Evolutionary conservation across 345 rosid genomes (phyloP).

Genomic region (Citrus mangshanensis): DNA sequence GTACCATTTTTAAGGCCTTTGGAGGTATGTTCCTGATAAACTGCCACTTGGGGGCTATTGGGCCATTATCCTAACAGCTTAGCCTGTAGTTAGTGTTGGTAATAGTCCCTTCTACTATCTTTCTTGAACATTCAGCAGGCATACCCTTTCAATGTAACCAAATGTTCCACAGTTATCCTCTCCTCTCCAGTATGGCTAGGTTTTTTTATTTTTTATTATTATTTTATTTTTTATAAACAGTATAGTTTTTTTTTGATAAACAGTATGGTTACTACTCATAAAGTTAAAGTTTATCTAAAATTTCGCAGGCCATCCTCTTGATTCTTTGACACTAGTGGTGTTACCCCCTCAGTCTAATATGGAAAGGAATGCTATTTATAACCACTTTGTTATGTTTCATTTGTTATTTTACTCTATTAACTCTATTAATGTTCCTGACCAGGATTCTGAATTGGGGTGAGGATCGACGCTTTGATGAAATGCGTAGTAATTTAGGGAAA

Average conservation of each 20-base stretch:
- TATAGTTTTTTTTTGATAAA: no score
- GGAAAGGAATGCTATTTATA: neutral
- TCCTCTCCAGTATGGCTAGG: neutral
- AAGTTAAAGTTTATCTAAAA: no score
- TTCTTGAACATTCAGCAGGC: neutral
- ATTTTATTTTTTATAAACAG: no score
- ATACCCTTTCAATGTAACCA: neutral
- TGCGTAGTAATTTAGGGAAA: slow-evolving; percentile 69
- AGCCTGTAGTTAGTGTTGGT: neutral
- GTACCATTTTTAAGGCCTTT: neutral
- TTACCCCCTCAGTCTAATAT: neutral
- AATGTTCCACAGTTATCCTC: no score
- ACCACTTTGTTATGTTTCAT: neutral
- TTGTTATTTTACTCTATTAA: neutral
- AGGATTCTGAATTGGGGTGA: slow-evolving; percentile 97
- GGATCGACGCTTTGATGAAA: slow-evolving; percentile 84
- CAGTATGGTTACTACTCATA: no score
- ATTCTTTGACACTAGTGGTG: neutral
- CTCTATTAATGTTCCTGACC: slow-evolving; percentile 12
- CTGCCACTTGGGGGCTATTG: neutral
- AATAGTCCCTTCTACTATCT: neutral
- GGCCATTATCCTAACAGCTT: neutral
- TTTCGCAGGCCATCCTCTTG: neutral
- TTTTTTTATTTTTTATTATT: no score
- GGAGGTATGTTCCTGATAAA: neutral